Evolutionary conservation across 1,284 basidiomycete genomes (phyloP).

Genomic region (Leccinum cinnamomeum): DNA sequence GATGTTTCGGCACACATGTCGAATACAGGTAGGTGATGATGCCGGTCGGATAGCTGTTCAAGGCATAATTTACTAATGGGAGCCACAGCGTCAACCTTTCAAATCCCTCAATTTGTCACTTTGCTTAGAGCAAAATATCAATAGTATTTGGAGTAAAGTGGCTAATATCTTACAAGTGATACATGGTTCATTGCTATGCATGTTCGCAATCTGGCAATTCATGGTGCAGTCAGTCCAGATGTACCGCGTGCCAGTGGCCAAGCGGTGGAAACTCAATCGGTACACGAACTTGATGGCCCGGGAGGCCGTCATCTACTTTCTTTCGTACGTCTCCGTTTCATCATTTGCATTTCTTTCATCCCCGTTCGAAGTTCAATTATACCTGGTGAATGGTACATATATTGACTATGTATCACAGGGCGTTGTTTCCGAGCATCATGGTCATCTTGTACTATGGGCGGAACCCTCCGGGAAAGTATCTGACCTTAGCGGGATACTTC

Average conservation of each 20-base stretch:
- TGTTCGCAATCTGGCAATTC: not conserved
- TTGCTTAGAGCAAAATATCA: not conserved
- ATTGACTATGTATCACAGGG: not conserved
- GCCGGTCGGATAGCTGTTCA: not conserved
- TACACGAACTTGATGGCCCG: conserved; percentile 7
- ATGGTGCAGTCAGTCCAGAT: not conserved
- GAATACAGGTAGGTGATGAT: not conserved
- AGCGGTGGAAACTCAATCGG: not conserved
- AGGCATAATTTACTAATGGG: not conserved
- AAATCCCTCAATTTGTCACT: not conserved
- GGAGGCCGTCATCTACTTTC: conserved; percentile 9
- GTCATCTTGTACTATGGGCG: not conserved
- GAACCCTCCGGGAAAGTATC: not conserved
- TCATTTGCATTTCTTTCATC: not conserved
- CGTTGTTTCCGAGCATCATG: not conserved
- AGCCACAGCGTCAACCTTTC: not conserved
- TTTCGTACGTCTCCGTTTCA: conserved; percentile 2
- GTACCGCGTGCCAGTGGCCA: not conserved
- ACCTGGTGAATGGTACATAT: not conserved
- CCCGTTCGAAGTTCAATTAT: not conserved
- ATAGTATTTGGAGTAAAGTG: not conserved
- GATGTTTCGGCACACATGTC: not conserved
- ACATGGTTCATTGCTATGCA: not conserved
- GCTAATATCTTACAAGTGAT: not conserved
- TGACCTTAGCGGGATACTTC: not conserved